These are phyloP conservation scores for Neurospora sp. DNA, from an alignment of 495 filamentous ascomycete genomes.

Conservation along the genomic window DNA sequence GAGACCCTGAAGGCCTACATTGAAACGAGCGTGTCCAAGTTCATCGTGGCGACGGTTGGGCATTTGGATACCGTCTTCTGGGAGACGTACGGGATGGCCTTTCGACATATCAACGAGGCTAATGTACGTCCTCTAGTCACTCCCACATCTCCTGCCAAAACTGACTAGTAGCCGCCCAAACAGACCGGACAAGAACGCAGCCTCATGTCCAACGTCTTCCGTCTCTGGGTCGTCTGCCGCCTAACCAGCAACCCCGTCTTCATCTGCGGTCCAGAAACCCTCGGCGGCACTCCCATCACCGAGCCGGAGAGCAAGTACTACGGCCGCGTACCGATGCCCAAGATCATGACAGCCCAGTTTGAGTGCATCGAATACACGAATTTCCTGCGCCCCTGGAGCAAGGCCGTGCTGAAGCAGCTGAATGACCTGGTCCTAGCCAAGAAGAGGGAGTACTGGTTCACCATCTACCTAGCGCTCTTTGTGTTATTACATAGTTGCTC, in stretches of 20 bases:
- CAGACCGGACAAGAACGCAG: slow-evolving; percentile 13
- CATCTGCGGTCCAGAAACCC: slow-evolving; percentile 15
- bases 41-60: slow-evolving; percentile 7
- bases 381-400: slow-evolving; percentile 17
- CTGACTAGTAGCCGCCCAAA: background rate
- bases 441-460: slow-evolving; percentile 21
- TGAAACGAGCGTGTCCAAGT: slow-evolving; percentile 9
- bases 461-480: slow-evolving; percentile 19
- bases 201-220: slow-evolving; percentile 16
- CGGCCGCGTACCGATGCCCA: slow-evolving; percentile 13
- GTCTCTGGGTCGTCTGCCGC: slow-evolving; percentile 18
- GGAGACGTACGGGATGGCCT: slow-evolving; percentile 15
- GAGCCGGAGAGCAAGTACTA: slow-evolving; percentile 5
- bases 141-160: background rate
- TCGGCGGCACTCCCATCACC: slow-evolving; percentile 9
- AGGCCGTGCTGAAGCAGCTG: slow-evolving; percentile 17
- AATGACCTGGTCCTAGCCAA: slow-evolving; percentile 19
- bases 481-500: slow-evolving; percentile 20
- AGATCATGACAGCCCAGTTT: slow-evolving; percentile 20
- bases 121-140: background rate
- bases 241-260: slow-evolving; percentile 17
- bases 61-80: slow-evolving; percentile 12
- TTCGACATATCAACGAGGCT: slow-evolving; percentile 10
- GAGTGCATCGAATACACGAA: slow-evolving; percentile 20
- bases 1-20: slow-evolving; percentile 14